These are phyloP conservation scores for Psilocybe tampanensis DNA, from an alignment of 768 basidiomycete genomes.

Conservation along the genomic window DNA sequence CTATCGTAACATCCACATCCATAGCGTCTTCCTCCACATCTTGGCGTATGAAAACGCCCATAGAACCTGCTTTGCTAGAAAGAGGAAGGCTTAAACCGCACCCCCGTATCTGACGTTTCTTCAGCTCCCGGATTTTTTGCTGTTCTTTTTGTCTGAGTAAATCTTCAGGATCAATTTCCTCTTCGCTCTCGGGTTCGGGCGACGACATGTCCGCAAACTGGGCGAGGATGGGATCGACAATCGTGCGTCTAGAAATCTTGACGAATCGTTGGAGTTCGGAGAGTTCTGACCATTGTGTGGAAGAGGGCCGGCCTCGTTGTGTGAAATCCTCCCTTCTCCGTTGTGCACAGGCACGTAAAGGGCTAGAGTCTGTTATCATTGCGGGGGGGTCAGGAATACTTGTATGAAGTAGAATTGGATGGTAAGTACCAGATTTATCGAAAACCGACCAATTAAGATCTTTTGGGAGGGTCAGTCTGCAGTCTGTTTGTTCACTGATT, in stretches of 20 bases:
- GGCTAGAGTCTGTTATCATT: slow-evolving; percentile 52
- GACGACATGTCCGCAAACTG: slow-evolving; percentile 33
- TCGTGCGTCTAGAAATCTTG: slow-evolving; percentile 47
- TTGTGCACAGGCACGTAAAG: slow-evolving; percentile 50
- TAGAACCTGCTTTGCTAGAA: slow-evolving; percentile 20
- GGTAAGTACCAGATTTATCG: slow-evolving; percentile 51
- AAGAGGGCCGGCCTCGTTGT: slow-evolving; percentile 39
- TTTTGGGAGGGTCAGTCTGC: slow-evolving; percentile 44
- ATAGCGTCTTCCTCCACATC: slow-evolving; percentile 64
- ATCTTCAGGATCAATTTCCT: slow-evolving; percentile 42
- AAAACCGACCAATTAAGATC: slow-evolving; percentile 68
- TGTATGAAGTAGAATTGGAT: not conserved
- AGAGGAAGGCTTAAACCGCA: slow-evolving; percentile 24
- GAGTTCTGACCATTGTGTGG: slow-evolving; percentile 43
- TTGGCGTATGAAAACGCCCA: slow-evolving; percentile 54
- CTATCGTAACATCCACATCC: slow-evolving; percentile 57
- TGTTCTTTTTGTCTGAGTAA: slow-evolving; percentile 40
- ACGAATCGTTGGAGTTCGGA: slow-evolving; percentile 64
- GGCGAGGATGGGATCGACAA: slow-evolving; percentile 53
- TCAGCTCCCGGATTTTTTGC: slow-evolving; percentile 57
- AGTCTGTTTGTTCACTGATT: slow-evolving; percentile 48
- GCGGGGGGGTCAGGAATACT: not conserved
- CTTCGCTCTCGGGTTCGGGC: slow-evolving; percentile 38
- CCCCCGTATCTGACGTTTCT: slow-evolving; percentile 48
- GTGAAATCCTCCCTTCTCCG: slow-evolving; percentile 35